Percentiles rank a stretch among this genome's conserved stretches.
Evolutionary conservation across 495 filamentous ascomycete genomes (phyloP).

Genomic region (Aspergillus haitiensis): DNA sequence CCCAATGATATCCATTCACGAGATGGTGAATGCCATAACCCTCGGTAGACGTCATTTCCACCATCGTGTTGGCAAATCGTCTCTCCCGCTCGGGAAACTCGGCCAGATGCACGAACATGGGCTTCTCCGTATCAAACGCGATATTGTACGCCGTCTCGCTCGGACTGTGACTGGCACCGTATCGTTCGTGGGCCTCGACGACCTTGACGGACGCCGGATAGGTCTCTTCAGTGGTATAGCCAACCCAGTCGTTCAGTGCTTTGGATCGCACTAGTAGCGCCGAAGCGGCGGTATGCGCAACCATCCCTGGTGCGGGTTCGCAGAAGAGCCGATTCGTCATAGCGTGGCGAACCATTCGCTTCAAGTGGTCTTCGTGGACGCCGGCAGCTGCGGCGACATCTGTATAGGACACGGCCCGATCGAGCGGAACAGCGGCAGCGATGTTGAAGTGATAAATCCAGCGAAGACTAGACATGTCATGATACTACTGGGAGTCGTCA

Average conservation of each 20-base stretch:
- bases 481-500: background rate
- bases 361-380: background rate
- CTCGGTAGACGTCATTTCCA: background rate
- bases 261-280: background rate
- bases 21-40: conserved; percentile 5
- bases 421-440: background rate
- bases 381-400: background rate
- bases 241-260: conserved; percentile 3
- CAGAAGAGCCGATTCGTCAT: conserved; percentile 14
- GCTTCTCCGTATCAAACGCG: conserved; percentile 4
- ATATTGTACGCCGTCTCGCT: conserved; percentile 7
- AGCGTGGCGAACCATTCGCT: conserved; percentile 1
- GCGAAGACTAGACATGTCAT: conserved; percentile 9
- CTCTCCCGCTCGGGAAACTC: background rate
- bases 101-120: conserved; percentile 7
- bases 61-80: conserved; percentile 6
- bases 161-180: background rate
- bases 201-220: background rate
- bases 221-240: background rate
- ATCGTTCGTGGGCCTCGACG: conserved; percentile 5
- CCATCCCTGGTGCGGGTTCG: background rate
- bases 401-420: background rate
- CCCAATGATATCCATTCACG: conserved; percentile 7
- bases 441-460: conserved; percentile 15
- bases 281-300: conserved; percentile 6